phyloP scores from a whole-genome alignment of 768 basidiomycete genomes.

The Lactifluus echinatus region DNA sequence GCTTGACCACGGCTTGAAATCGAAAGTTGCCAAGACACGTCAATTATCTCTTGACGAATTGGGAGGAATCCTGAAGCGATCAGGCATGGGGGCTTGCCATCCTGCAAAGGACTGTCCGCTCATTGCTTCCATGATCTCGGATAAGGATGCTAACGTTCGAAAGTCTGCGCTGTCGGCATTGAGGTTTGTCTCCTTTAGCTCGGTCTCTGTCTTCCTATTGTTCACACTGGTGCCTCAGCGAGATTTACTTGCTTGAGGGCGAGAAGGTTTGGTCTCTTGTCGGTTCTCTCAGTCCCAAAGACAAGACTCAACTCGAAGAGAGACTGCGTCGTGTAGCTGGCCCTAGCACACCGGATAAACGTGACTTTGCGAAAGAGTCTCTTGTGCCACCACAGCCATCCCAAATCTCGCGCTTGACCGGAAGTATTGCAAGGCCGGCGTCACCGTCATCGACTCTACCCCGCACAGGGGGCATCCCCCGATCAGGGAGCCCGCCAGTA shows the following conservation, averaged over 20 bases:
- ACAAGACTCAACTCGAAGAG: constrained; percentile 89
- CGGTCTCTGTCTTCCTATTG: background rate
- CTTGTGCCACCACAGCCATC: constrained; percentile 33
- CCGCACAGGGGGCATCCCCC: constrained; percentile 37
- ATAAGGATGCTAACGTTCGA: constrained; percentile 82
- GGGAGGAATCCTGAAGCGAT: constrained; percentile 64
- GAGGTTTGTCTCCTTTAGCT: constrained; percentile 43
- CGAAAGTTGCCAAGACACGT: constrained; percentile 87
- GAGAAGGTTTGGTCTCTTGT: constrained; percentile 80
- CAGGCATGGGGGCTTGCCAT: constrained; percentile 76
- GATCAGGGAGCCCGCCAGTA: constrained; percentile 41
- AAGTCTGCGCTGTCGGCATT: constrained; percentile 79
- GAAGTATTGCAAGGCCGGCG: constrained; percentile 39
- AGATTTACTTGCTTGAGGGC: constrained; percentile 73
- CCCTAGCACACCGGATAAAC: constrained; percentile 40
- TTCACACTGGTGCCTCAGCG: constrained; percentile 35
- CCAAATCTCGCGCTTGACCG: constrained; percentile 47
- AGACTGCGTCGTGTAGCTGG: constrained; percentile 75
- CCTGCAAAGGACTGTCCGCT: constrained; percentile 71
- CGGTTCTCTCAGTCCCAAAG: constrained; percentile 69
- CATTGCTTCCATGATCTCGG: constrained; percentile 73
- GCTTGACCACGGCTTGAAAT: constrained; percentile 80
- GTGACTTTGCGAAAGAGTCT: constrained; percentile 29
- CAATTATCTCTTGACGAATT: constrained; percentile 83
- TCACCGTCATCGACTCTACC: constrained; percentile 35